These are phyloP conservation scores for Paxillus involutus DNA, from an alignment of 768 basidiomycete genomes.

Conservation along the genomic window DNA sequence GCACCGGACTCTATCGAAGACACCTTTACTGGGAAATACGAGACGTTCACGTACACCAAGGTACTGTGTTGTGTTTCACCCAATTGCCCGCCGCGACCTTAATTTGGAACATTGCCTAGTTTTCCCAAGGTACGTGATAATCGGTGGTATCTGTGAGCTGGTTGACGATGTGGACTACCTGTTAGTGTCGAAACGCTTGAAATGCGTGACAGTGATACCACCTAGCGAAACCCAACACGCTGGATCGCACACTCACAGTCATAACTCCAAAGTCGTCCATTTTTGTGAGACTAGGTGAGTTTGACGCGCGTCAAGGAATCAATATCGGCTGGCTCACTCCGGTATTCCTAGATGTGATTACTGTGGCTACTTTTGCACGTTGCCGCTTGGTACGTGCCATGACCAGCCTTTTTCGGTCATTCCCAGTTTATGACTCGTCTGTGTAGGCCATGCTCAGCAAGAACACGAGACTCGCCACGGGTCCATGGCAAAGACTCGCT, in stretches of 20 bases:
- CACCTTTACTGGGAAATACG: constrained; percentile 52
- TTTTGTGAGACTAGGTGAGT: constrained; percentile 47
- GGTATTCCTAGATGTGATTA: constrained; percentile 14
- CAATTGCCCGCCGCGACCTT: too few species aligned
- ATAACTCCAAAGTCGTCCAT: constrained; percentile 36
- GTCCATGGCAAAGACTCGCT: constrained; percentile 51
- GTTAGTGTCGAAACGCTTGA: constrained; percentile 43
- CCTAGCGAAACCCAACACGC: constrained; percentile 36
- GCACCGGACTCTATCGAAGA: constrained; percentile 54
- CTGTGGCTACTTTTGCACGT: constrained; percentile 54
- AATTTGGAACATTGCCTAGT: too few species aligned
- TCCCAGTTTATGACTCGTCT: background rate
- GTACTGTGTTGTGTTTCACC: constrained; percentile 22
- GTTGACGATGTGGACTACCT: too few species aligned
- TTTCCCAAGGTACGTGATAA: too few species aligned
- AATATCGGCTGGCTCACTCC: too few species aligned
- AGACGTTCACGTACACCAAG: constrained; percentile 60
- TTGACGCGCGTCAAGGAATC: too few species aligned
- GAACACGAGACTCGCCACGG: constrained; percentile 59
- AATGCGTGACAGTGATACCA: constrained; percentile 45
- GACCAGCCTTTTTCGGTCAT: too few species aligned
- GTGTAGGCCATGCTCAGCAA: constrained; percentile 47
- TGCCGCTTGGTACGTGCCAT: constrained; percentile 41
- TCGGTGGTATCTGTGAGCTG: too few species aligned
- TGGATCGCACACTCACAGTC: constrained; percentile 45